Conservation (phyloP, 257 asterid species). For the Solanum okadae region DNA sequence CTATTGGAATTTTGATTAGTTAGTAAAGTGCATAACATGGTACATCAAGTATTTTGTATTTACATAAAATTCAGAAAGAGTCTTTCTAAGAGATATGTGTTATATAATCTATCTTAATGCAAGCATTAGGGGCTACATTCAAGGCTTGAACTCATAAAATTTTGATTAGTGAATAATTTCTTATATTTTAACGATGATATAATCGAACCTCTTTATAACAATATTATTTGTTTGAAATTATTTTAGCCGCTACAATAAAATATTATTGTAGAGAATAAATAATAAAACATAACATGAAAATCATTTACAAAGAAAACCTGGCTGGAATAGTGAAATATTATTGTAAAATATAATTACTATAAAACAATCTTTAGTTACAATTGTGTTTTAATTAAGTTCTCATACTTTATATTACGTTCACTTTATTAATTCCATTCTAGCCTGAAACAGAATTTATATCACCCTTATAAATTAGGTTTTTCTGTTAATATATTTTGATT, state of each 20-base stretch:
- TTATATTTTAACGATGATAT: neutral
- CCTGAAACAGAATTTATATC: neutral
- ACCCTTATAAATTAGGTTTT: neutral
- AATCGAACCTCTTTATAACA: neutral
- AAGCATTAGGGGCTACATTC: rapidly evolving
- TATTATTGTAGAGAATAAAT: neutral
- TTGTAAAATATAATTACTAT: neutral
- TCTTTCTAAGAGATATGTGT: neutral
- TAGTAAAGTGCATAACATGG: neutral
- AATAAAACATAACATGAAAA: neutral
- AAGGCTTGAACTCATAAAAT: neutral
- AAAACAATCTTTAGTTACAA: neutral
- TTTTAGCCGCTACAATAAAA: neutral
- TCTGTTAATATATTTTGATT: neutral
- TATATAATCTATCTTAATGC: neutral
- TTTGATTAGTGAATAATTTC: neutral
- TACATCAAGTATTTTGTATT: neutral
- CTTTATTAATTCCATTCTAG: neutral
- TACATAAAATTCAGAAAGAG: neutral
- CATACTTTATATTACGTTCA: neutral
- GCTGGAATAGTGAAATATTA: neutral
- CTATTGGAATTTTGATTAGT: neutral
- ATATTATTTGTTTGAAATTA: neutral
- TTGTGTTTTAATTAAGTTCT: neutral
- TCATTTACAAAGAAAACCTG: neutral